phyloP scores from a whole-genome alignment of 352 stramenopile genomes.

The Pythium insidiosum region DNA sequence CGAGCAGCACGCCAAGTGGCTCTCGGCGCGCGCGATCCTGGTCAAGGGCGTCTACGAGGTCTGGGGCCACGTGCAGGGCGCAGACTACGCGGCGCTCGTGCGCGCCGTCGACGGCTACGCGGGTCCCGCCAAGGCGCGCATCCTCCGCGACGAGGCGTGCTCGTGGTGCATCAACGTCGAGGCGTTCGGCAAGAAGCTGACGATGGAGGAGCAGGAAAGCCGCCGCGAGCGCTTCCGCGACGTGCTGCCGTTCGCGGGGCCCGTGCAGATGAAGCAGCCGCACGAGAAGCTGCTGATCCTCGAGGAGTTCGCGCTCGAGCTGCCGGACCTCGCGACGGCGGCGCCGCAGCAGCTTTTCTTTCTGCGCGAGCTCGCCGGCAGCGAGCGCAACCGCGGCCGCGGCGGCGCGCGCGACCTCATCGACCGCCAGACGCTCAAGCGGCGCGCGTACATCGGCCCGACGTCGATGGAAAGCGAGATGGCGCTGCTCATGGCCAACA shows the following conservation, averaged over 20 bases:
- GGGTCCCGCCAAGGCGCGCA: conserved; percentile 28
- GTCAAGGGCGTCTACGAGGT: conserved; percentile 81
- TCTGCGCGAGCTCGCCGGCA: conserved; percentile 56
- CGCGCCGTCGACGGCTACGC: conserved; percentile 25
- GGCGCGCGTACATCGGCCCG: conserved; percentile 93
- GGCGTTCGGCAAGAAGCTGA: conserved; percentile 76
- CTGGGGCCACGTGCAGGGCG: conserved; percentile 33
- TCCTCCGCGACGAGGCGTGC: conserved; percentile 29
- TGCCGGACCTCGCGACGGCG: conserved; percentile 19
- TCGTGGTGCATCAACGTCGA: conserved; percentile 77
- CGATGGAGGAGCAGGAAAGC: conserved; percentile 49
- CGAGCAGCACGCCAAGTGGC: conserved; percentile 53
- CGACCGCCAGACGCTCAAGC: conserved; percentile 91
- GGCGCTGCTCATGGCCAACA: conserved; percentile 93
- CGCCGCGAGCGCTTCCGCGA: conserved; percentile 42
- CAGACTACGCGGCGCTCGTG: conserved; percentile 45
- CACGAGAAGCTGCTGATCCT: conserved; percentile 69
- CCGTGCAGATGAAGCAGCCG: conserved; percentile 62
- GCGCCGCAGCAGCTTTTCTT: conserved; percentile 64
- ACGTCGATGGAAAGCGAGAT: conserved; percentile 98
- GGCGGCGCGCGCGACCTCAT: conserved; percentile 69
- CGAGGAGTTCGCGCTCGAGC: conserved; percentile 61
- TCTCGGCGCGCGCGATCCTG: conserved; percentile 70
- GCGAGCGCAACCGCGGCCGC: conserved; percentile 62
- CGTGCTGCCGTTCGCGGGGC: conserved; percentile 53